Percentiles rank a stretch among this genome's conserved stretches.
Conservation (phyloP, 1,284 basidiomycete species). For the Cutaneotrichosporon sp. region DNA sequence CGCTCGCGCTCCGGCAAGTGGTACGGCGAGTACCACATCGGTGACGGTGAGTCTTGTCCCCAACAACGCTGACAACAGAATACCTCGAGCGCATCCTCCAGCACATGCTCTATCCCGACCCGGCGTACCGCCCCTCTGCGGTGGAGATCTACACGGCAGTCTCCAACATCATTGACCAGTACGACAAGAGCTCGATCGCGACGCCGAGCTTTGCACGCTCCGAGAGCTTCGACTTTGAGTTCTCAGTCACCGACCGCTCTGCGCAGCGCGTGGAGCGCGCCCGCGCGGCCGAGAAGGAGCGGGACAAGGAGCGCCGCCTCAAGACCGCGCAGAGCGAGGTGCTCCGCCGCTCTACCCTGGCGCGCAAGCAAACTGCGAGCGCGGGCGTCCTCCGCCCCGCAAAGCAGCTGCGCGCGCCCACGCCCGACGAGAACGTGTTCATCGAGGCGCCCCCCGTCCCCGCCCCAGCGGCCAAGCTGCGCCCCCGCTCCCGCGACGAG, state of each 20-base stretch:
- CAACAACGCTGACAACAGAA: slow-evolving; percentile 15
- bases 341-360: slow-evolving; percentile 17
- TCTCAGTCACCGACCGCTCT: slow-evolving; percentile 7
- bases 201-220: slow-evolving; percentile 50
- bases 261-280: slow-evolving; percentile 3
- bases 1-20: slow-evolving; percentile 78
- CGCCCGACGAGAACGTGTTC: background rate
- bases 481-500: slow-evolving; percentile 11
- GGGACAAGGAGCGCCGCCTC: slow-evolving; percentile 13
- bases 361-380: slow-evolving; percentile 4
- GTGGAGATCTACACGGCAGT: slow-evolving; percentile 48
- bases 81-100: slow-evolving; percentile 43
- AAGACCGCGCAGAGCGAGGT: slow-evolving; percentile 24
- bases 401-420: background rate
- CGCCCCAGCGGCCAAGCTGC: background rate
- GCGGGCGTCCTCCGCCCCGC: slow-evolving; percentile 1
- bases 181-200: slow-evolving; percentile 9
- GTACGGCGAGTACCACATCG: slow-evolving; percentile 75
- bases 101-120: slow-evolving; percentile 48
- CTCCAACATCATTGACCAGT: background rate
- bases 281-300: slow-evolving; percentile 2
- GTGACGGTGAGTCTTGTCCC: slow-evolving; percentile 57
- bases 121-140: slow-evolving; percentile 41
- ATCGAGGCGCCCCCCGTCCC: background rate
- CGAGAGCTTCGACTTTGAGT: slow-evolving; percentile 1